Conservation (phyloP, 495 filamentous ascomycete species). For the Aspergillus indologenus region DNA sequence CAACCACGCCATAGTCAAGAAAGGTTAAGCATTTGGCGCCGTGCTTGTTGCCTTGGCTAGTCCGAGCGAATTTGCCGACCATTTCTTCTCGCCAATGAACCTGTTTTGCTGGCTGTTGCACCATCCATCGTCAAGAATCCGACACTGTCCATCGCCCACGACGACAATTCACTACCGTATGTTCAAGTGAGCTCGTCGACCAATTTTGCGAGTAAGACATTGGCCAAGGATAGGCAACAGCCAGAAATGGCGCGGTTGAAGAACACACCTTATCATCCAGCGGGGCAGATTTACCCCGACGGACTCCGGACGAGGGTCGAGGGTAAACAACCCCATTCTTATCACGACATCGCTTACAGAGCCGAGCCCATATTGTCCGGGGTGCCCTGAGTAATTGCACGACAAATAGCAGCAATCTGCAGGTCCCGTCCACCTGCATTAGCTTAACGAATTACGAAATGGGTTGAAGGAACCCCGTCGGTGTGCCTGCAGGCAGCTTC, state of each 20-base stretch:
- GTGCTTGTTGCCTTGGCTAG: neutral
- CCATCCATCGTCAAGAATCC: neutral
- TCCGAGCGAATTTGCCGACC: neutral
- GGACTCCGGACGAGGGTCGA: neutral
- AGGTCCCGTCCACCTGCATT: neutral
- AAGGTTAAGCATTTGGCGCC: neutral
- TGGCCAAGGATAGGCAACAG: neutral
- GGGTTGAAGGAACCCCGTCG: neutral
- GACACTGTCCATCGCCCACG: too few relatives aligned
- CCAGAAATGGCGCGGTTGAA: neutral
- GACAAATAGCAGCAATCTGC: neutral
- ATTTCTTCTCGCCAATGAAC: neutral
- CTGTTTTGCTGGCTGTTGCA: neutral
- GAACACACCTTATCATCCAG: neutral
- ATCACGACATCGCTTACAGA: neutral
- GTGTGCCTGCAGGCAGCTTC: neutral
- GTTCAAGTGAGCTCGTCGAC: neutral
- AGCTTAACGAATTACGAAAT: neutral
- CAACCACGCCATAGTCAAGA: neutral
- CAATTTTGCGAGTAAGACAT: neutral
- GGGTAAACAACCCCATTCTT: neutral
- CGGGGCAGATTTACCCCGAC: neutral
- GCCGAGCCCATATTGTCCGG: neutral
- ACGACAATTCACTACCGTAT: too few relatives aligned
- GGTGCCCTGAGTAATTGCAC: neutral